These are phyloP conservation scores for Catunica adiposa DNA, from an alignment of 2,329 filamentous ascomycete genomes.

Conservation along the genomic window DNA sequence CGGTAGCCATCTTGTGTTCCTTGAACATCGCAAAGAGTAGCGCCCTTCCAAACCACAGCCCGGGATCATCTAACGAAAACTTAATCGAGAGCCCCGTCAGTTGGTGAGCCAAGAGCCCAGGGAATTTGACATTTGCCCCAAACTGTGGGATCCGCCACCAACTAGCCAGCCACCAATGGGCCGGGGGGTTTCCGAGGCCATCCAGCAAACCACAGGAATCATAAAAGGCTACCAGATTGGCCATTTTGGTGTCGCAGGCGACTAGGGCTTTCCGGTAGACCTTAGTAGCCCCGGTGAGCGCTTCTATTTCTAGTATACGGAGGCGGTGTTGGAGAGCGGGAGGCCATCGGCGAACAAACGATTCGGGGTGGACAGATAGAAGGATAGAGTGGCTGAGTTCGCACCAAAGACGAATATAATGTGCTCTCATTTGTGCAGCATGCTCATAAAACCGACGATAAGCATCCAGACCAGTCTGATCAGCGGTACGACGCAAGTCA, in stretches of 20 bases:
- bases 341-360: constrained; percentile 9
- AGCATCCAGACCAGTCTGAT: neutral
- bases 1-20: constrained; percentile 4
- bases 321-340: neutral
- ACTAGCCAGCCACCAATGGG: constrained; percentile 5
- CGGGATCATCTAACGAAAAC: neutral
- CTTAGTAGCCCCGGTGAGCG: neutral
- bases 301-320: neutral
- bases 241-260: neutral
- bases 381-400: neutral
- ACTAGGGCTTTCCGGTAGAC: neutral
- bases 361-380: constrained; percentile 2
- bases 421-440: constrained; percentile 1
- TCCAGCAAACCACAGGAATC: constrained; percentile 1
- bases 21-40: constrained; percentile 10
- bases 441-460: neutral
- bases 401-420: constrained; percentile 5
- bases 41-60: constrained; percentile 4
- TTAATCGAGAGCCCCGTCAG: neutral
- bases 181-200: neutral
- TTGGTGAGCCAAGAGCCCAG: neutral
- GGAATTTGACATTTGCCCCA: constrained; percentile 6
- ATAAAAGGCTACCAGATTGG: neutral
- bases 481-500: constrained; percentile 1
- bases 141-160: constrained; percentile 7